Evolutionary conservation across 139 green algal genomes (phyloP).

Genomic region (Diplosphaera chodatii): DNA sequence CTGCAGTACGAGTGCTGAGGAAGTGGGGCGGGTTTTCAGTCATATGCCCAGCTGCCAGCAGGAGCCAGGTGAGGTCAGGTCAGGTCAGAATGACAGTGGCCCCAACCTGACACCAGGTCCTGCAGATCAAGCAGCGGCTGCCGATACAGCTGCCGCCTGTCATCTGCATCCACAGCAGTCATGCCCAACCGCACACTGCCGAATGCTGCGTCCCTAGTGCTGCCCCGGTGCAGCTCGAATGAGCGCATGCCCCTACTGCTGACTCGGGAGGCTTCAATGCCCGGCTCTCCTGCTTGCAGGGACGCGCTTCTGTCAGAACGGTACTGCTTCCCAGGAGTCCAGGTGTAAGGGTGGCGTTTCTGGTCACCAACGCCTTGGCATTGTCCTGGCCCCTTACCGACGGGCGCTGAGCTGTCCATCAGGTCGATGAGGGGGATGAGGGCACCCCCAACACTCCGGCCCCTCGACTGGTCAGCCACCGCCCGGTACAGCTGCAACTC

Average conservation of each 20-base stretch:
- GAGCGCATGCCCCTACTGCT: background rate
- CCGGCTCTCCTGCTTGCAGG: background rate
- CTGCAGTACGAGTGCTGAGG: too few species aligned
- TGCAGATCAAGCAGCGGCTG: background rate
- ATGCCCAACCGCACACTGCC: background rate
- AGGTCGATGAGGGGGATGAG: slow-evolving; percentile 1
- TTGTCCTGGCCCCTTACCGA: too few species aligned
- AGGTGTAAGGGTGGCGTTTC: too few species aligned
- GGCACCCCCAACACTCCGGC: background rate
- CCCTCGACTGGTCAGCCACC: background rate
- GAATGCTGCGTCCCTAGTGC: too few species aligned
- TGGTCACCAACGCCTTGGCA: too few species aligned
- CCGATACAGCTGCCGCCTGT: background rate
- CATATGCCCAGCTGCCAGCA: too few species aligned
- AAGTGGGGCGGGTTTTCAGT: too few species aligned
- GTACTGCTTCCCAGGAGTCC: too few species aligned
- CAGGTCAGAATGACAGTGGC: too few species aligned
- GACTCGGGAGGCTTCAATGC: background rate
- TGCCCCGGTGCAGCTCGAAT: background rate
- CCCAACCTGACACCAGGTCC: background rate
- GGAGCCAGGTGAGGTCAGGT: too few species aligned
- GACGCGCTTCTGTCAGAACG: too few species aligned
- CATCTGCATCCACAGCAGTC: background rate
- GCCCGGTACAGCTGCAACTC: background rate
- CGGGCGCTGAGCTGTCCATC: background rate